Evolutionary conservation across 345 rosid genomes (phyloP).

Genomic region (Euclidium syriacum): DNA sequence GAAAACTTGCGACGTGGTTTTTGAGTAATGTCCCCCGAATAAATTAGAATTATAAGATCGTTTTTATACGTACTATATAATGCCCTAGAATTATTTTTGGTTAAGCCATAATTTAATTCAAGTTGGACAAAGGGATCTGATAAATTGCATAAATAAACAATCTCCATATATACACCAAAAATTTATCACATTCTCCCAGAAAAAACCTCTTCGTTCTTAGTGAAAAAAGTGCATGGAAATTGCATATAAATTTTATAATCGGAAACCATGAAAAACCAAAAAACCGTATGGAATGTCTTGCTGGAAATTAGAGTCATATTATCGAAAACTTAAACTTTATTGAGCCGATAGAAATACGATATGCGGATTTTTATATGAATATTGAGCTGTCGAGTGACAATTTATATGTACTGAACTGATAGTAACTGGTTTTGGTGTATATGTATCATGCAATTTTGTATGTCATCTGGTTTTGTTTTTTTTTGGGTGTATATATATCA

Average conservation of each 20-base stretch:
- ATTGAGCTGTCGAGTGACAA: slow-evolving; percentile 1
- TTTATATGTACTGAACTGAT: background rate
- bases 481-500: no score
- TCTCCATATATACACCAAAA: background rate
- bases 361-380: background rate
- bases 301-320: slow-evolving; percentile 23
- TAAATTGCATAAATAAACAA: background rate
- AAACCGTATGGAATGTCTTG: slow-evolving; percentile 33
- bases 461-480: background rate
- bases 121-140: slow-evolving; percentile 10
- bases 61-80: background rate
- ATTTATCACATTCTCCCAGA: slow-evolving; percentile 8
- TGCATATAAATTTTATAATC: background rate
- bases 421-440: background rate
- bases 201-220: slow-evolving; percentile 17
- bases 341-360: slow-evolving; percentile 5
- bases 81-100: slow-evolving; percentile 8
- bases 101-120: background rate
- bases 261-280: slow-evolving; percentile 19
- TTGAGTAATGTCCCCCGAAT: background rate
- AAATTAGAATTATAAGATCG: background rate
- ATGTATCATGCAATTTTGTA: background rate
- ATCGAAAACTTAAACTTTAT: slow-evolving; percentile 7
- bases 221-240: slow-evolving; percentile 7
- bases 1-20: slow-evolving; percentile 15